Evolutionary conservation across 1,284 basidiomycete species (phyloP).

Genomic region (Phylloboletellus chloephorus): DNA sequence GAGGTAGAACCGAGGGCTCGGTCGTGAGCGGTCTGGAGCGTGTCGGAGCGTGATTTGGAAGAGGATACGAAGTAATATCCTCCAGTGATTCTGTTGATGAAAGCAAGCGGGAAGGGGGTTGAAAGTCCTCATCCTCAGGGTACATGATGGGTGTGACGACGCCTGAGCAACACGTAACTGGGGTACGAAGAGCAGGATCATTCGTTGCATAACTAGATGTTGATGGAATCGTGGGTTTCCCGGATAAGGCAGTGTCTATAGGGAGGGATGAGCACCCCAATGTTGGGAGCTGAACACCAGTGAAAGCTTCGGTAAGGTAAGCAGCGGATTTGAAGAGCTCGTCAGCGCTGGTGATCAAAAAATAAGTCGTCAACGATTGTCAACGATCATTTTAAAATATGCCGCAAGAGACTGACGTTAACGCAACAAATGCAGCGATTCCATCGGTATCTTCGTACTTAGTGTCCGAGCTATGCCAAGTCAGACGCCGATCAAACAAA

Average conservation of each 20-base stretch:
- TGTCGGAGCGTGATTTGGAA: neutral
- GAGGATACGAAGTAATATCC: neutral
- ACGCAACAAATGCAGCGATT: conserved; percentile 58
- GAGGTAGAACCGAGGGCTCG: neutral
- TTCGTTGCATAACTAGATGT: conserved; percentile 1
- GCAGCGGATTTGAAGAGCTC: conserved; percentile 68
- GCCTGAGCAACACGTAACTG: conserved; percentile 20
- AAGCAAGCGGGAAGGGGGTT: neutral
- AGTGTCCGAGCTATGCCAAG: conserved; percentile 39
- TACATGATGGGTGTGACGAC: conserved; percentile 18
- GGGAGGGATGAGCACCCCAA: conserved; percentile 19
- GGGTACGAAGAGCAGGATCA: conserved; percentile 15
- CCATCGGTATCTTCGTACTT: conserved; percentile 62
- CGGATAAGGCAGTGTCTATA: neutral
- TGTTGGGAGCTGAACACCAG: conserved; percentile 30
- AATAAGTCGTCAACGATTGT: conserved; percentile 7
- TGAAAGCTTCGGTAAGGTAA: conserved; percentile 60
- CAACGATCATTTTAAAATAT: no score
- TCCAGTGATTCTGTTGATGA: neutral
- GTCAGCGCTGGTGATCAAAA: conserved; percentile 46
- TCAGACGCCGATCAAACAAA: conserved; percentile 5
- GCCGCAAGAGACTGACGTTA: conserved; percentile 58
- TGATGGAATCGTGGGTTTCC: neutral
- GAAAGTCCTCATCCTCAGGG: conserved; percentile 7
- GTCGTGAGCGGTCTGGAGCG: neutral